These are phyloP conservation scores for Fusarium sambucinum DNA, from an alignment of 2,329 filamentous ascomycete species.

Conservation along the genomic window DNA sequence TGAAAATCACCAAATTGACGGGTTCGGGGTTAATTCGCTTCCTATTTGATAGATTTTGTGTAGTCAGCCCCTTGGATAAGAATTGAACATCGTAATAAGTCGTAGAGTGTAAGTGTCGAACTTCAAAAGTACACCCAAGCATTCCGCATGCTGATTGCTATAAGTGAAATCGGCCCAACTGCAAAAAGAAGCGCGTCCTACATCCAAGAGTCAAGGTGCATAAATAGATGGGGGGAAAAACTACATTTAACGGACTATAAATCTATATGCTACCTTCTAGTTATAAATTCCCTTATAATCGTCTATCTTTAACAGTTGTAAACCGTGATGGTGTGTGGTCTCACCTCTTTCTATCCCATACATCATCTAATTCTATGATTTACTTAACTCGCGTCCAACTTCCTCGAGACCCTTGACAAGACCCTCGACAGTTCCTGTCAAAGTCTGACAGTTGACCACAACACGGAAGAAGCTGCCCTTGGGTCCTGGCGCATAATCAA, in stretches of 20 bases:
- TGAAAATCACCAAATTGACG: background rate
- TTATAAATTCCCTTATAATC: background rate
- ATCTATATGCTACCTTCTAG: background rate
- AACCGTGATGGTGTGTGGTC: background rate
- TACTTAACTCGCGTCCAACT: slow-evolving; percentile 52
- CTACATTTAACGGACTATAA: accelerated
- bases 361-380: background rate
- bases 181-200: too few species aligned
- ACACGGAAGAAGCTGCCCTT: slow-evolving; percentile 70
- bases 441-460: slow-evolving; percentile 69
- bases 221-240: background rate
- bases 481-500: slow-evolving; percentile 70
- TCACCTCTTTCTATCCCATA: background rate
- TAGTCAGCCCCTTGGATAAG: background rate
- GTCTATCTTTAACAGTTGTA: background rate
- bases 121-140: background rate
- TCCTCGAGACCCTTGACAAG: slow-evolving; percentile 66
- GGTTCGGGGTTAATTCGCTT: background rate
- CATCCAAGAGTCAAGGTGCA: background rate
- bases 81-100: background rate
- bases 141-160: too few species aligned
- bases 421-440: slow-evolving; percentile 63
- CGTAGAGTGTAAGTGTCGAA: background rate
- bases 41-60: background rate
- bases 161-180: too few species aligned